Base-by-base conservation (phyloP, 1,139 yeast species). In the Candida labiduridarum region DNA sequence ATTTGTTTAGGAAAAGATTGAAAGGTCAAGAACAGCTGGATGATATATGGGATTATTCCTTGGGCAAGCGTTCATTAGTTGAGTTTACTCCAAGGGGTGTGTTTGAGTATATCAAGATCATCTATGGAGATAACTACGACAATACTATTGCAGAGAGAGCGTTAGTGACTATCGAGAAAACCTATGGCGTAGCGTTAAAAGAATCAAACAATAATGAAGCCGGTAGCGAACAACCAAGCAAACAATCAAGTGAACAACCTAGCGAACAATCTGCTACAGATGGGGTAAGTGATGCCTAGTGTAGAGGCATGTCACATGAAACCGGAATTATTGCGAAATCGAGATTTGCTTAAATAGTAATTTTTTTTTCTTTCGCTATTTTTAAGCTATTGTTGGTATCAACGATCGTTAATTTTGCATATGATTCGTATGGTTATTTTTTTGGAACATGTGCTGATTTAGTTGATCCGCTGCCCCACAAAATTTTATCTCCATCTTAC, bases 81-180 rank as follows among this genome's bases (percentile, higher is more conserved):
- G 80, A 76, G 56, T 71, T 74, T 48, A 56, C 61, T 3, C 74
- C 78, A 0, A 52, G 57, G 5, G 55, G 68, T 18, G 65, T 74
- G 45, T 66, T 61, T 48, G 63, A 60, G 42, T 62, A 64, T 45
- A 54, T 74, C 11, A 59, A 60, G 41, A 60, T 55, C 1, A 53
- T 74, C 10, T 73, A 67, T 53, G 74, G 73, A 1, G 56, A 51
- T 5, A 51, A 55, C 0, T 73, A 69, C 49, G 67, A 61, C 49
- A 49, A 52, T 2, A 56, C 54, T 1, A 53, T 61, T 3, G 56
- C 61, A n/a, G 60, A 60, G 25, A 65, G 62, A 47, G 56, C 66
- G 0, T 39, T 63, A 34, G 59, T 58, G 5, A 71, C 75, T 0
- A 60, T 73, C n/a, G 63, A 65, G 49, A 53, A 68, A 39, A 65